A percentile compares a stretch with the other conserved stretches of the same genome.
phyloP scores from a whole-genome alignment of 306 rosid genomes.

The Casuarina cunninghamiana region DNA sequence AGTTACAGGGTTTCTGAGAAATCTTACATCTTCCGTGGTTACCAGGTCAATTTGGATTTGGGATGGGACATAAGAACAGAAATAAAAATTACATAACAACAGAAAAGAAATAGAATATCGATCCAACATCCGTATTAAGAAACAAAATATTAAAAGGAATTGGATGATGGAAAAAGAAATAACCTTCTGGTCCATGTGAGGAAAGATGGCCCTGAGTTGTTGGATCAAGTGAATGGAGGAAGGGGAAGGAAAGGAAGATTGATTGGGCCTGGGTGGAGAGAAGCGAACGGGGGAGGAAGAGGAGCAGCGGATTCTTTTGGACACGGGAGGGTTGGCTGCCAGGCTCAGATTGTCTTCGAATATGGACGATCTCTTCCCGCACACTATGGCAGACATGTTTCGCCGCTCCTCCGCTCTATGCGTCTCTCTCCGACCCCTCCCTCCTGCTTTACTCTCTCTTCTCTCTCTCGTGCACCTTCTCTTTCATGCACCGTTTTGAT shows the following conservation, averaged over 20 bases:
- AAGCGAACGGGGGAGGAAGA: slow-evolving; percentile 60
- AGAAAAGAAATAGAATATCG: background rate
- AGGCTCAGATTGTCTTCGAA: slow-evolving; percentile 52
- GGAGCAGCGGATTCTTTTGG: slow-evolving; percentile 69
- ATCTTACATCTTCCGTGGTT: no score
- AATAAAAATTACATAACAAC: background rate
- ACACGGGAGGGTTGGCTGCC: slow-evolving; percentile 48
- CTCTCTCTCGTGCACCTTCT: slow-evolving; percentile 5
- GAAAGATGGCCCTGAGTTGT: slow-evolving; percentile 59
- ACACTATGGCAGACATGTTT: slow-evolving; percentile 97
- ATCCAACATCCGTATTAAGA: background rate
- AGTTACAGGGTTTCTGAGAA: no score
- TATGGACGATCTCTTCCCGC: slow-evolving; percentile 89
- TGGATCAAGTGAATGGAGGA: slow-evolving; percentile 36
- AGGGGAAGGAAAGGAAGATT: slow-evolving; percentile 29
- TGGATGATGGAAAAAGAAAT: background rate
- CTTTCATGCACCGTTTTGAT: slow-evolving; percentile 17
- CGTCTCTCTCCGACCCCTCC: slow-evolving; percentile 26
- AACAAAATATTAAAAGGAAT: background rate
- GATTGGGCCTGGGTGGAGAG: slow-evolving; percentile 40
- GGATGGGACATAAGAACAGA: background rate
- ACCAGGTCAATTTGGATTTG: background rate
- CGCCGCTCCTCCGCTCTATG: slow-evolving; percentile 51
- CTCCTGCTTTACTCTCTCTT: slow-evolving; percentile 36
- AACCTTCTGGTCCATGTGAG: slow-evolving; percentile 83